Evolutionary conservation across 129 eudicot species (phyloP).

Genomic region (Escallonia herrerae): DNA sequence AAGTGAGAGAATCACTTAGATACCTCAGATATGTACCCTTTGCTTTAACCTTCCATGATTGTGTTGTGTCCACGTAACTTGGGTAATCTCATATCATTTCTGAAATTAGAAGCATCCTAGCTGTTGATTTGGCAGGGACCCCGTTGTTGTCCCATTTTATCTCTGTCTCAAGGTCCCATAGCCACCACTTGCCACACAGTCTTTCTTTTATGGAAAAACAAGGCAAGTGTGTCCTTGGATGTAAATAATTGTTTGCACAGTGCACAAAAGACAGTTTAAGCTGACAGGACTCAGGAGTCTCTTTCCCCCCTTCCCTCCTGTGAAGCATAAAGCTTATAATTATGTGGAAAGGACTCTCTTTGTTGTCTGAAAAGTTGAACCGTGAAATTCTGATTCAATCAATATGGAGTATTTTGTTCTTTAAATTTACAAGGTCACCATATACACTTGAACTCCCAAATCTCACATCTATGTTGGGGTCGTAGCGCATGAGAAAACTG

Average conservation of each 20-base stretch:
- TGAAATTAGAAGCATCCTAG: not conserved
- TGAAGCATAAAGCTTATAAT: too few relatives aligned
- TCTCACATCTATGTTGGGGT: too few relatives aligned
- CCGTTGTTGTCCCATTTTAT: conserved; percentile 15
- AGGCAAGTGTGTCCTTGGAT: conserved; percentile 16
- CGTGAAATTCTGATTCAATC: too few relatives aligned
- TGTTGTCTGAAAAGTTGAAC: too few relatives aligned
- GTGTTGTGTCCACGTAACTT: not conserved
- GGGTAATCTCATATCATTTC: not conserved
- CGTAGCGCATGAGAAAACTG: too few relatives aligned
- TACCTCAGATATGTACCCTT: not conserved
- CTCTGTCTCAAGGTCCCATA: conserved; percentile 24
- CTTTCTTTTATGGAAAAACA: conserved; percentile 35
- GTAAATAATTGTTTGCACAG: conserved; percentile 24
- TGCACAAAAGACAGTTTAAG: conserved; percentile 12
- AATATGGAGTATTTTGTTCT: too few relatives aligned
- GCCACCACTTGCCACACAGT: conserved; percentile 23
- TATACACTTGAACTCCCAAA: too few relatives aligned
- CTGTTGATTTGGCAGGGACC: conserved; percentile 3
- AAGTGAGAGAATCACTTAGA: not conserved
- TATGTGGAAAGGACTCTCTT: too few relatives aligned
- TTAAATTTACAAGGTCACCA: too few relatives aligned
- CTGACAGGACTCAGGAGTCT: not conserved
- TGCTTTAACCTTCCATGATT: not conserved
- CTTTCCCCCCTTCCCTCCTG: too few relatives aligned